Conservation (phyloP, 202 grass and related monocot genomes). For the Setaria italica region DNA sequence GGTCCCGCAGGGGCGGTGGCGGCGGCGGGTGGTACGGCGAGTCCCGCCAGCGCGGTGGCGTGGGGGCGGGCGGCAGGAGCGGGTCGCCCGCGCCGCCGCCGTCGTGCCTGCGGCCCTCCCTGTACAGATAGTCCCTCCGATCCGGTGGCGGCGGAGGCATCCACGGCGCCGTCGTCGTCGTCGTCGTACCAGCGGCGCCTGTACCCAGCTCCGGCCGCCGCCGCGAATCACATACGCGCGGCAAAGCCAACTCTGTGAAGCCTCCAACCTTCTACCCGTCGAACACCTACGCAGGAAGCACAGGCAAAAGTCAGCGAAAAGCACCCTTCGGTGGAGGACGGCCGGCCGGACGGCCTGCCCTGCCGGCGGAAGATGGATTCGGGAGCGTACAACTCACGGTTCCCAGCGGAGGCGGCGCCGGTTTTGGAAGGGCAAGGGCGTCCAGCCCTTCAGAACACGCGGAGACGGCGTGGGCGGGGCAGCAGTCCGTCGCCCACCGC, state of each 20-base stretch:
- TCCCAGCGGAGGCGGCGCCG: background rate
- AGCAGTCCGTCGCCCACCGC: conserved; percentile 4
- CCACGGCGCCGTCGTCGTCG: conserved; percentile 50
- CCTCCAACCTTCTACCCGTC: conserved; percentile 1
- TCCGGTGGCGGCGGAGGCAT: conserved; percentile 83
- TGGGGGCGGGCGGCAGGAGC: conserved; percentile 43
- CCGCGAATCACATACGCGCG: conserved; percentile 53
- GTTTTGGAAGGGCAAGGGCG: background rate
- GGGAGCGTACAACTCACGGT: conserved; percentile 5
- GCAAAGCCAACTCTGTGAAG: conserved; percentile 29
- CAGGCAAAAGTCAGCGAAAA: background rate
- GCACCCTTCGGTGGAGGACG: background rate
- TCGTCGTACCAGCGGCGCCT: conserved; percentile 35
- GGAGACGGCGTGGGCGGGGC: background rate
- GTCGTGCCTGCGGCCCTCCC: conserved; percentile 73
- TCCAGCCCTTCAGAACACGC: background rate
- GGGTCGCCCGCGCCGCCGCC: conserved; percentile 53
- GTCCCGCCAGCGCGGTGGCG: conserved; percentile 63
- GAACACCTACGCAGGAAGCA: conserved; percentile 18
- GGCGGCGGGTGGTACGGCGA: conserved; percentile 56
- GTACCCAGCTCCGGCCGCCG: conserved; percentile 46
- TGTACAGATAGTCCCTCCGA: conserved; percentile 76
- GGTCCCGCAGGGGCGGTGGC: conserved; percentile 59
- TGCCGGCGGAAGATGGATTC: conserved; percentile 23
- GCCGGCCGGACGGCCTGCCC: background rate